These are phyloP conservation scores for Phialocephala subalpina DNA, from an alignment of 2,329 filamentous ascomycete species.

Conservation along the genomic window DNA sequence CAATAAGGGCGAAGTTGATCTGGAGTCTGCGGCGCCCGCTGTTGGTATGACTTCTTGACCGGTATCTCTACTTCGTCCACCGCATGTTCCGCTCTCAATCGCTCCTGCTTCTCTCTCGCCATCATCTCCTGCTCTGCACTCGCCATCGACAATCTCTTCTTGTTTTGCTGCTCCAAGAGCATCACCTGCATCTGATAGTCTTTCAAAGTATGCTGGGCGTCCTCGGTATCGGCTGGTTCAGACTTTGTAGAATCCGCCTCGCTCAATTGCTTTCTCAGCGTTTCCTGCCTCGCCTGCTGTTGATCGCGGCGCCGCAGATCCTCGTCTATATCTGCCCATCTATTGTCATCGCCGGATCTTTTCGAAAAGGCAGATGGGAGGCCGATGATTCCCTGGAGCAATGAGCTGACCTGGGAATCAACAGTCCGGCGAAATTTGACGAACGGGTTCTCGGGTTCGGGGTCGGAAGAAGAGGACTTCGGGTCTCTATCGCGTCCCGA, in stretches of 20 bases:
- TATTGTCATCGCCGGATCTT: slow-evolving; percentile 25
- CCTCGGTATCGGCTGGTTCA: not conserved
- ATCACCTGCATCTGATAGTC: no score
- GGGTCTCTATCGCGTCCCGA: slow-evolving; percentile 31
- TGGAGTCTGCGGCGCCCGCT: not conserved
- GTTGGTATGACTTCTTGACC: slow-evolving; percentile 25
- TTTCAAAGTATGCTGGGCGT: no score
- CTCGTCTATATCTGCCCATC: slow-evolving; percentile 41
- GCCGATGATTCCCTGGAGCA: slow-evolving; percentile 44
- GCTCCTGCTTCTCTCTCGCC: no score
- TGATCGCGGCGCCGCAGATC: slow-evolving; percentile 39
- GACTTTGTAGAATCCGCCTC: slow-evolving; percentile 30
- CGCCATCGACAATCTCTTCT: no score
- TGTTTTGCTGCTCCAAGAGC: no score
- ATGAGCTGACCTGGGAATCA: slow-evolving; percentile 41
- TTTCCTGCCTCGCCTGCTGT: slow-evolving; percentile 33
- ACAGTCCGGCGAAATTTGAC: slow-evolving; percentile 43
- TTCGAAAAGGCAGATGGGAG: slow-evolving; percentile 43
- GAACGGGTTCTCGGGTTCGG: slow-evolving; percentile 42
- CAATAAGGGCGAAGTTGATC: not conserved
- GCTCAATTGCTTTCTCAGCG: slow-evolving; percentile 35
- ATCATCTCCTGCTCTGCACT: no score
- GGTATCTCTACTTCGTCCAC: slow-evolving; percentile 24
- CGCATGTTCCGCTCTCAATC: not conserved
- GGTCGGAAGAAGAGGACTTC: slow-evolving; percentile 14